Base-by-base conservation (phyloP, 306 rosid species). In the Arachis hypogaea region DNA sequence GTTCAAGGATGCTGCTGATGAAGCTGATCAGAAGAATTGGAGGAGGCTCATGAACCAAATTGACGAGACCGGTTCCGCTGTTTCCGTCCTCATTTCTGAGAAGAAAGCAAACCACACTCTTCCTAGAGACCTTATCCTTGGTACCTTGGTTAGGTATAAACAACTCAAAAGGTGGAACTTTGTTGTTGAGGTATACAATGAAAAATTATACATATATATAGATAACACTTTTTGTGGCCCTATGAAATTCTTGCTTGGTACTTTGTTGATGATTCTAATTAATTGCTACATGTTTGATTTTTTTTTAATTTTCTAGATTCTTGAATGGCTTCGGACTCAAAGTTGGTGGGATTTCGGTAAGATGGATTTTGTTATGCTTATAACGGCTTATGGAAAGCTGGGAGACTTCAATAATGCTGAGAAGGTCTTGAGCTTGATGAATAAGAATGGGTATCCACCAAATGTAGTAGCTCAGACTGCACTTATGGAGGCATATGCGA, bases 401-500 rank as follows among this genome's bases (percentile, higher is more conserved):
- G 97, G 97, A 56, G 84, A 89, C 69, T 91, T 89, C 85, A 91
- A 88, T 57, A 77, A 86, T 28, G 95, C 97, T 0, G 96, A 91
- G 85, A 94, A 74, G 85, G 68, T 89, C 46, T 78, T 91, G 12
- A 82, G 80, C 70, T 72, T 89, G 82, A 83, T 94, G 85, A 94
- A 87, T 80, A 82, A 89, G 77, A 94, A 83, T 58, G 97, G 96
- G 22, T 83, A 81, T 76, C 59, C 85, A 43, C 86, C 95, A 43
- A 92, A 82, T 86, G 93, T 92, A 9, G 83, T 92, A 57, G 84
- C 96, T 46, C 96, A 92, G 57, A 94, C 96, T 71, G 94, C 99
- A 78, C 95, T 94, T n/a, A 82, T 94, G 97, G 97, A 92, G 88
- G 97, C 99, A 49, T 94, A 94, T 83, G 97, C 97, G 71, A 92